These are phyloP conservation scores for Venturia aucupariae DNA, from an alignment of 2,329 filamentous ascomycete genomes.

Conservation along the genomic window DNA sequence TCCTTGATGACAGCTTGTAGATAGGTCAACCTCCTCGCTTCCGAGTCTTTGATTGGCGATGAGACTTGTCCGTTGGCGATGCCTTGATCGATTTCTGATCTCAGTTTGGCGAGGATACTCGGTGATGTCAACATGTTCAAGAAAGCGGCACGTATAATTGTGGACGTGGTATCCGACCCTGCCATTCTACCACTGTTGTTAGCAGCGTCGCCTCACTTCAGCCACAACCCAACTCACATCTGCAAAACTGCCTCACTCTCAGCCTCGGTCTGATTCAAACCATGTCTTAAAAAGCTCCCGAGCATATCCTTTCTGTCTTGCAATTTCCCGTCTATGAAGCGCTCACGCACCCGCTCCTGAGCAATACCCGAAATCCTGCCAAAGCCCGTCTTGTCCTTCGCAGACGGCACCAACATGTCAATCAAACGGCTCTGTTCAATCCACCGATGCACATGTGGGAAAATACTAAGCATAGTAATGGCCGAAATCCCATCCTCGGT, in stretches of 20 bases:
- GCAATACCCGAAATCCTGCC: conserved; percentile 27
- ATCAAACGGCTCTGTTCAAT: conserved; percentile 14
- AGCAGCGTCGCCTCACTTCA: not conserved
- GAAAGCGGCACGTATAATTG: conserved; percentile 43
- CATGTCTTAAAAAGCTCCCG: conserved; percentile 41
- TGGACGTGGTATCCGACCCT: conserved; percentile 50
- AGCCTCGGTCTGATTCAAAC: conserved; percentile 32
- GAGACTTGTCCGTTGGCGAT: conserved; percentile 31
- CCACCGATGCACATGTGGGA: conserved; percentile 30
- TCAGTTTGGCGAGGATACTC: conserved; percentile 36
- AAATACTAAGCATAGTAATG: conserved; percentile 36
- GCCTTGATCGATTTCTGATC: conserved; percentile 36
- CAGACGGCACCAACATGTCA: conserved; percentile 14
- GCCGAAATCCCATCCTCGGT: conserved; percentile 30
- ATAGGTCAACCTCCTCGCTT: conserved; percentile 35
- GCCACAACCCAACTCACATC: conserved; percentile 21
- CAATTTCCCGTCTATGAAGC: conserved; percentile 26
- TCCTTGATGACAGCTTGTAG: conserved; percentile 40
- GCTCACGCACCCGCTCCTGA: conserved; percentile 36
- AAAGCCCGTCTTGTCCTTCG: conserved; percentile 16
- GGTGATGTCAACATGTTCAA: conserved; percentile 45
- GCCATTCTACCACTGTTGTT: conserved; percentile 32
- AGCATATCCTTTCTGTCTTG: conserved; percentile 42
- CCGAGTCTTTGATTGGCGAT: conserved; percentile 39
- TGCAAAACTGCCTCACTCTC: conserved; percentile 37